Base-by-base conservation (phyloP, 768 basidiomycete genomes). In the Scleroderma citrinum region DNA sequence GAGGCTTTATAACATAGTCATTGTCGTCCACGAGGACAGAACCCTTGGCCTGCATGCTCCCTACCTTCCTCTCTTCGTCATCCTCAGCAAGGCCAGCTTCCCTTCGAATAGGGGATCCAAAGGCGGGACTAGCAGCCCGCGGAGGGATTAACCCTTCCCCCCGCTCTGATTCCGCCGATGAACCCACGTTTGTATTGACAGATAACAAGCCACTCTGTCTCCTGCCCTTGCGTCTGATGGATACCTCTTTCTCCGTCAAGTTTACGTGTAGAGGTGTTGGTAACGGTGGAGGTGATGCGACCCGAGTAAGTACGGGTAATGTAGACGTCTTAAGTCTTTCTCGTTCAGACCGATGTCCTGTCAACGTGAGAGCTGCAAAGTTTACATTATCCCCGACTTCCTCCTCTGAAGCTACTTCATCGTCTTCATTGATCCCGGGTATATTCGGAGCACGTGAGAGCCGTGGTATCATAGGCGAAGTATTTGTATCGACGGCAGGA, bases 361-460 rank as follows among this genome's bases (percentile, higher is more conserved):
- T 61, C 7, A 11, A 43, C 8, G 76, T 29, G 26, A 29, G 72
- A 44, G 67, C 66, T 14, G 69, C 56, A 46, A 67, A 66, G 45
- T 70, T 68, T 13, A 70, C 69, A 17, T 59, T 46, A 1, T 69
- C 65, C 24, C 76, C 74, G 6, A 74, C 66, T 4, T 75, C 74
- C 8, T 70, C 71, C 1, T 75, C 73, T 0, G 56, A 61, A 16
- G 54, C 62, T 7, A 73, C 71, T 59, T 87, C 85, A 1, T 85
- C 82, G 39, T 86, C 85, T 59, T 87, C 85, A 26, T 69, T 58
- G 46, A 87, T 86, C 14, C 77, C 81, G 0, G 85, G 84, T 32
- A 87, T 62, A 46, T 76, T 82, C 8, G 83, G 86, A 35, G 78
- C 69, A 44, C 81, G 77, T n/a, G 83, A 76, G 47, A 86, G 72